Base-by-base conservation (phyloP, 208 protist genomes). In the Trypanosoma brucei region DNA sequence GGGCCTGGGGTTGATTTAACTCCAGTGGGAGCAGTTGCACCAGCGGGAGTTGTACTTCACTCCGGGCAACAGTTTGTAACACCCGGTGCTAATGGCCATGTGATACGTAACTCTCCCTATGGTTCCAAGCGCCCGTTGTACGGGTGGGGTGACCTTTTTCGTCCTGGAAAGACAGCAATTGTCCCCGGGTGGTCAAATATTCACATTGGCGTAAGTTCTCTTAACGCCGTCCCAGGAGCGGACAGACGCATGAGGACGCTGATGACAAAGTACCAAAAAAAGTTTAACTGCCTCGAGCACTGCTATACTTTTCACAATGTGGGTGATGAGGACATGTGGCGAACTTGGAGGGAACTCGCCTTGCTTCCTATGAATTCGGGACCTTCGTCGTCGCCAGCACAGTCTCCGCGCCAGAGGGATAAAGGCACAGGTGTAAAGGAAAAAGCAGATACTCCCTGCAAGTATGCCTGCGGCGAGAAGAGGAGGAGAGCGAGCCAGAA, bases 221-320 rank as follows among this genome's bases (percentile, higher is more conserved):
- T 89, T 3, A 89, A 86, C 39, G 75, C 61, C 3, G 82, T 92
- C 1, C 79, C 84, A 3, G 81, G 72, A 9, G 76, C 70, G 52
- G 80, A 88, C 50, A 75, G 83, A 38, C 75, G 64, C 50, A 89
- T 92, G 82, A 61, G 55, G 35, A 76, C 64, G 33, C 72, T 92
- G 2, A 60, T 92, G 44, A 13, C 37, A 48, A 68, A 74, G 51
- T 92, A 92, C 56, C 54, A 65, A 0, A 70, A 57, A 39, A 85
- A 86, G 62, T 92, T 92, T 64, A 73, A 76, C 66, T 83, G 71
- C 58, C 79, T 92, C 7, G 85, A 89, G 67, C 85, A 92, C 72
- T 92, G 85, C 68, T 87, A 92, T 63, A 76, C 82, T 9, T 92
- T 78, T 55, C 82, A 92, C 67, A 76, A 71, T 40, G 68, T 85